Evolutionary conservation across 75 land plant genomes (phyloP).

Genomic region (Picea glauca): DNA sequence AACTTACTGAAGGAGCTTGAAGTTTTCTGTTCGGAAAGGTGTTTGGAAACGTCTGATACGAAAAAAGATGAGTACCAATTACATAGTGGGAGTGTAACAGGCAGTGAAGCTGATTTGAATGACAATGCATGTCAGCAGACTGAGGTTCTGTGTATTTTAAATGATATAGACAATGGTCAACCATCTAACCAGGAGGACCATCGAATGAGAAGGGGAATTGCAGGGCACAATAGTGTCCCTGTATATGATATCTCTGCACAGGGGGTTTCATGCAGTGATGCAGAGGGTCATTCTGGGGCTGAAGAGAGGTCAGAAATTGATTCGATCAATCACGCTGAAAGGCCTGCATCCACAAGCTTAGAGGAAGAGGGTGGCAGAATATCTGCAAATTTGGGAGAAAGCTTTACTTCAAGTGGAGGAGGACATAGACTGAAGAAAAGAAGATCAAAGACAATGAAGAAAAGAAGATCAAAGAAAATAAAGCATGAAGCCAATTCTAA

Average conservation of each 20-base stretch:
- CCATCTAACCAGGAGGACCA: neutral
- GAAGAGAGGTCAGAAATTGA: too few relatives aligned
- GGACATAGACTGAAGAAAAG: conserved; percentile 5
- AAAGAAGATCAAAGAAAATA: too few relatives aligned
- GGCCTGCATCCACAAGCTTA: too few relatives aligned
- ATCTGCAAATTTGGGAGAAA: too few relatives aligned
- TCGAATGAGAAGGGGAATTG: neutral
- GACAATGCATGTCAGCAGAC: neutral
- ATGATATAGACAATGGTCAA: neutral
- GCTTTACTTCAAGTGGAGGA: neutral
- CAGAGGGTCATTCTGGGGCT: neutral
- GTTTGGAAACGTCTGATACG: neutral
- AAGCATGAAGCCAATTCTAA: conserved; percentile 17
- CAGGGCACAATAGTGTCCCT: neutral
- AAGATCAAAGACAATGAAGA: too few relatives aligned
- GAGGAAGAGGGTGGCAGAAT: too few relatives aligned
- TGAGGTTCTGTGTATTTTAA: neutral
- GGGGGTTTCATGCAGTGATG: neutral
- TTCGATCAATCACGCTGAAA: too few relatives aligned
- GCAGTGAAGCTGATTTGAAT: neutral
- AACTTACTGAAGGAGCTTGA: neutral
- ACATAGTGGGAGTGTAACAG: neutral
- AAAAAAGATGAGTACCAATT: neutral
- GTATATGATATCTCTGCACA: neutral
- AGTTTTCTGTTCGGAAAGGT: neutral